Evolutionary conservation across 1,284 basidiomycete genomes (phyloP), one percentile per base, ranked within the genome.

Genomic region (Phellinidium pouzarii): DNA sequence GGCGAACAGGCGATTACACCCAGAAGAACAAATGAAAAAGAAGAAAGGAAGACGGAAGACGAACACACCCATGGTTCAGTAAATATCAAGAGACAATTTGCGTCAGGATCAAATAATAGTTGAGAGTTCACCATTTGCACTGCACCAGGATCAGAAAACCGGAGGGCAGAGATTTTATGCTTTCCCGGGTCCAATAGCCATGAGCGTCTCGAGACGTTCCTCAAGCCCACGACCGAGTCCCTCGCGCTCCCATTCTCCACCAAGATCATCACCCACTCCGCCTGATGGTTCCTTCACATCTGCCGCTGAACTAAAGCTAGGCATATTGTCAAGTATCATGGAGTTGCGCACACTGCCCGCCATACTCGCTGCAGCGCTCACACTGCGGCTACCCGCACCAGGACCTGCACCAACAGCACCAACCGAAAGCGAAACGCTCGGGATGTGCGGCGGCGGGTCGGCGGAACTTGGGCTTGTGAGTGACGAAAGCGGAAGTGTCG

Each of bases 221-320:
- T 89, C 90, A 41, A 92, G 65, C 0, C 90, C 90, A 55, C 73
- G 76, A 0, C 90, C 90, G 11, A 92, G 66, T 0, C 89, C 90
- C 61, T 91, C 85, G 4, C 88, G 72, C 59, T 87, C 82, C 88
- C 88, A 92, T 66, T 91, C 89, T 0, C 86, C 87, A 26, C 84
- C 83, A 3, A 75, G 66, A 57, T 81, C 82, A 60, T 80, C 80
- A 9, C 65, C 59, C 26, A 71, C 57, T 53, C 37, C 60, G 68
- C 42, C 72, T 65, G 44, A 68, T 70, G 51, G 73, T 73, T 59
- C 58, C 37, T 55, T 53, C 55, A 69, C 63, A 53, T 69, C 68
- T 17, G 63, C 64, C 58, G 50, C 46, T 43, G 12, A 38, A 36
- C 53, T 49, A 23, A 45, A 22, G 17, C 44, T 47, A 25, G 43